Base-by-base conservation (phyloP, 73 alveolate genomes). In the Stentor roeselii region DNA sequence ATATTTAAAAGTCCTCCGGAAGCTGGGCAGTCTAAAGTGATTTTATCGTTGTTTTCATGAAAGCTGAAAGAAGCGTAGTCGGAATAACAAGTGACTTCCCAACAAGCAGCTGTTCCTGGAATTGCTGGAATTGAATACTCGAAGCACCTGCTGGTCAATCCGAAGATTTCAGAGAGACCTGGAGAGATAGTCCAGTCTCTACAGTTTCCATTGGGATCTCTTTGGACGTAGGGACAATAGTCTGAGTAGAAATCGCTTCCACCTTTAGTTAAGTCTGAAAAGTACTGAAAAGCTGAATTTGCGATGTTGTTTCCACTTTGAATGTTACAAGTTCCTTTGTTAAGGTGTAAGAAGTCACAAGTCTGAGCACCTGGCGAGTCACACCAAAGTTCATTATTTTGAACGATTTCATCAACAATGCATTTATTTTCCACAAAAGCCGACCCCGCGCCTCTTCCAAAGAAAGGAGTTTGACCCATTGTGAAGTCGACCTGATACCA, bases 401-500 rank as follows among this genome's bases (percentile, higher is more conserved):
- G 61, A 42, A 15, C 61, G 30, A 42, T 15, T 6, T 15, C 61
- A 42, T 42, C 15, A 6, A 15, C 4, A 42, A 42, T 42, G 15
- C 61, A 42, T 15, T 42, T 42, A 42, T 42, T 42, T 6, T 42
- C 61, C 15, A 15, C 15, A 6, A 4, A 42, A 6, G 61, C 61
- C 4, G 30, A 42, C 15, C 61, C 61, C 15, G 4, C 30, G 15
- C 15, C 15, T 42, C 15, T 42, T 15, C 61, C 61, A 4, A 4
- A 42, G 15, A 42, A 6, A 42, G 15, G 4, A 15, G 30, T 42
- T 42, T 42, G 61, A 42, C 30, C 61, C 4, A 6, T 6, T 4
- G 61, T 42, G 15, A 42, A 42, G 15, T 42, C 15, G 15, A 42
- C 61, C 4, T 42, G 4, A 60, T 88, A 88, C 84, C 87, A 88